Percentiles rank a stretch among this genome's conserved stretches.
phyloP scores from a whole-genome alignment of 75 land plant genomes.

The Sequoia sempervirens region DNA sequence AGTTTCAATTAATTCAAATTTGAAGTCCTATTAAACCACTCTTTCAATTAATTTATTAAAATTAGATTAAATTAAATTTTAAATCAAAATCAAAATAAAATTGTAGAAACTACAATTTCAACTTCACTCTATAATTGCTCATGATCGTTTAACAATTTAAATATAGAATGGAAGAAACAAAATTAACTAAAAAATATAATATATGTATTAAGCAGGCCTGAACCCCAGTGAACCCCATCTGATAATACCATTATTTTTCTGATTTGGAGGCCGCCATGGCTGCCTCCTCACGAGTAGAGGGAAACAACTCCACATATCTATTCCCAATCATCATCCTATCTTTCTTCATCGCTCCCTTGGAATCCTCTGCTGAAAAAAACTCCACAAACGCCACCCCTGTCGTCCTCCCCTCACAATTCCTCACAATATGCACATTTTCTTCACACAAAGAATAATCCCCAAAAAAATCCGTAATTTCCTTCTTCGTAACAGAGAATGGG shows the following conservation, averaged over 20 bases:
- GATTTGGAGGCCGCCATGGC: constrained; percentile 58
- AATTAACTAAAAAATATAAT: no score
- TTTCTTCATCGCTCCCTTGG: constrained; percentile 79
- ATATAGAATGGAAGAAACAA: no score
- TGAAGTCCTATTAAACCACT: no score
- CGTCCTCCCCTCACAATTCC: constrained; percentile 73
- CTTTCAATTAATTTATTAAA: no score
- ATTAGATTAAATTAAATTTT: no score
- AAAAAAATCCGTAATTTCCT: constrained; percentile 69
- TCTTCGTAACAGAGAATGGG: constrained; percentile 64
- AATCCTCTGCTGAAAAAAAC: constrained; percentile 53
- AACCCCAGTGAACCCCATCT: no score
- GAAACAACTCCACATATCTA: constrained; percentile 84
- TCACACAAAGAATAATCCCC: constrained; percentile 44
- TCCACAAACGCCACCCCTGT: constrained; percentile 88
- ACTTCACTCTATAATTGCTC: no score
- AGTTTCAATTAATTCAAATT: no score
- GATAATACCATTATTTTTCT: constrained; percentile 15
- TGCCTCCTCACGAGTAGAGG: constrained; percentile 76
- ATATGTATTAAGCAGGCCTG: no score
- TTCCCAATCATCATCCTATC: constrained; percentile 86
- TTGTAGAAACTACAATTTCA: no score
- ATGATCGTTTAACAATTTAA: no score
- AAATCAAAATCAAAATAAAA: no score
- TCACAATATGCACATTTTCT: constrained; percentile 68